phyloP scores from a whole-genome alignment of 2,329 filamentous ascomycete genomes.

The Fusarium keratoplasticum region DNA sequence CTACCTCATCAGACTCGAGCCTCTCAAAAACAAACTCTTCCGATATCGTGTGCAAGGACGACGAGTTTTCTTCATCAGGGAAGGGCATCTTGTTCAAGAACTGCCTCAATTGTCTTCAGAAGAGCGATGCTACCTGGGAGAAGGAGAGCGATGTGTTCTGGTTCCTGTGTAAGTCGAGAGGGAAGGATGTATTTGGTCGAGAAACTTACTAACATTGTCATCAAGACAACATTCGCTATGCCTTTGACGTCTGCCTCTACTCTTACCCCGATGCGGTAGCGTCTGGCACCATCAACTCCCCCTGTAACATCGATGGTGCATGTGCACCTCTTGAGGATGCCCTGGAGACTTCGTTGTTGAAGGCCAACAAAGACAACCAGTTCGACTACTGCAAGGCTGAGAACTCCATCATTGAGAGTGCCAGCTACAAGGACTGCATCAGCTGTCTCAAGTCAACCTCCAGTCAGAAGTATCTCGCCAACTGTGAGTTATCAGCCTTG shows the following conservation, averaged over 20 bases:
- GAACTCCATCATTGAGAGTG: constrained; percentile 46
- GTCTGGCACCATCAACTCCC: constrained; percentile 50
- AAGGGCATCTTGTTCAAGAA: constrained; percentile 59
- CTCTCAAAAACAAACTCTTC: constrained; percentile 56
- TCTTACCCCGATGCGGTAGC: constrained; percentile 47
- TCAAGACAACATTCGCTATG: constrained; percentile 62
- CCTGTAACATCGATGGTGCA: constrained; percentile 56
- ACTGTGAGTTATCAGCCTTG: too few relatives aligned
- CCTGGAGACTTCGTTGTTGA: constrained; percentile 45
- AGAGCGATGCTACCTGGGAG: constrained; percentile 49
- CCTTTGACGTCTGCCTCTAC: constrained; percentile 61
- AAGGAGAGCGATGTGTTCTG: constrained; percentile 36
- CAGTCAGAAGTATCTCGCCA: constrained; percentile 58
- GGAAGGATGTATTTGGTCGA: neutral
- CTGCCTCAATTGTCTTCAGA: constrained; percentile 60
- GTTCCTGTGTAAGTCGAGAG: neutral
- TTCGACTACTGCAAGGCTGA: constrained; percentile 58
- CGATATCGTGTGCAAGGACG: constrained; percentile 61
- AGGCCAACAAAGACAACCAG: constrained; percentile 35
- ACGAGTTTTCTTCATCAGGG: constrained; percentile 50
- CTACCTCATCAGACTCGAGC: constrained; percentile 48
- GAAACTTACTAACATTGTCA: constrained; percentile 20
- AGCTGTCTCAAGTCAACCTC: constrained; percentile 56
- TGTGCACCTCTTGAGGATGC: constrained; percentile 56
- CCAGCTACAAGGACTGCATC: constrained; percentile 52